Conservation (phyloP, 495 filamentous ascomycete species). For the Penicillium macrosclerotiorum region DNA sequence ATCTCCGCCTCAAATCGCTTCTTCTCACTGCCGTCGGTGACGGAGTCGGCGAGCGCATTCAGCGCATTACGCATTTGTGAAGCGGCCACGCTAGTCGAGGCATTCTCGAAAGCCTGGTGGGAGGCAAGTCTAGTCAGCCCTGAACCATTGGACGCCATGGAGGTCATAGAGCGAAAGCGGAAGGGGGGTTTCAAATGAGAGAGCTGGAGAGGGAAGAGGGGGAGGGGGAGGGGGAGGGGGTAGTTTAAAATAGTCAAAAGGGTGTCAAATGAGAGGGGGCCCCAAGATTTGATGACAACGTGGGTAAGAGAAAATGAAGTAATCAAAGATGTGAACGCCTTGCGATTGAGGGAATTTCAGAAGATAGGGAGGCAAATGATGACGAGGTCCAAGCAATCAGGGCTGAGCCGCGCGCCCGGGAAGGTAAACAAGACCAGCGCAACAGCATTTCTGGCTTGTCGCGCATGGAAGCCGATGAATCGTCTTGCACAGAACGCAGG, state of each 20-base stretch:
- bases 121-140: slow-evolving; percentile 16
- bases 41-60: slow-evolving; percentile 86
- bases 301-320: not conserved
- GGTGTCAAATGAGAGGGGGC: no score
- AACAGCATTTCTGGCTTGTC: not conserved
- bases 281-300: not conserved
- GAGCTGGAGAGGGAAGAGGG: not conserved
- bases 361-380: not conserved
- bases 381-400: slow-evolving; percentile 1
- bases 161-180: not conserved
- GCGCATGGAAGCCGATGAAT: no score
- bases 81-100: slow-evolving; percentile 94
- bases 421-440: not conserved
- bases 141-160: not conserved
- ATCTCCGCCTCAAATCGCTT: slow-evolving; percentile 97
- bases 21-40: slow-evolving; percentile 78
- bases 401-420: not conserved
- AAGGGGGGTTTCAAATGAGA: not conserved
- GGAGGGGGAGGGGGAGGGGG: not conserved
- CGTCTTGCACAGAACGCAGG: not conserved
- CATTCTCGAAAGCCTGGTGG: slow-evolving; percentile 94
- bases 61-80: slow-evolving; percentile 98
- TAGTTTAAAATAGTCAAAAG: not conserved
- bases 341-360: not conserved
- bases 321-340: not conserved